phyloP scores from a whole-genome alignment of 495 filamentous ascomycete genomes.

The Xylaria intraflava region DNA sequence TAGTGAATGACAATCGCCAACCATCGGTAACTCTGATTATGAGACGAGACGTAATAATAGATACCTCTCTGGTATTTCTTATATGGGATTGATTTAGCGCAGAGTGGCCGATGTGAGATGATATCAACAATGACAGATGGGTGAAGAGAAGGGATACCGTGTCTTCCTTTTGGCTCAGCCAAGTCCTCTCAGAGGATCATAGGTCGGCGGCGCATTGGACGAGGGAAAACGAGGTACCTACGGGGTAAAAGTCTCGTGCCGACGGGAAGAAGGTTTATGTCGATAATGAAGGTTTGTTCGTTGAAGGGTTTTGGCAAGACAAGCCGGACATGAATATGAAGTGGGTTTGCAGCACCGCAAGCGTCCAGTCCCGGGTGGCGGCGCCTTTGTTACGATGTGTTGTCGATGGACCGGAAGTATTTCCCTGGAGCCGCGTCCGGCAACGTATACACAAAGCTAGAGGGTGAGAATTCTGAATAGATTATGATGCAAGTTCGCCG shows the following conservation, averaged over 20 bases:
- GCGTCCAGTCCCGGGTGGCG: not conserved
- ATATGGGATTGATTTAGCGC: not conserved
- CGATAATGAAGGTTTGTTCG: not conserved
- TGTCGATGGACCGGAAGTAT: not conserved
- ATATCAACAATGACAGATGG: not conserved
- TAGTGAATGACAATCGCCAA: not conserved
- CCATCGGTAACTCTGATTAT: not conserved
- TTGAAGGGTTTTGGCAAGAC: conserved; percentile 4
- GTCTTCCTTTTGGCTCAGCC: not conserved
- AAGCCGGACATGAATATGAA: not conserved
- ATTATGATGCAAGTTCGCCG: not conserved
- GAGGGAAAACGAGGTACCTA: not conserved
- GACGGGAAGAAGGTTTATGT: not conserved
- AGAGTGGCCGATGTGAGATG: not conserved
- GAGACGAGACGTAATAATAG: too few relatives aligned
- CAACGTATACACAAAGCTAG: conserved; percentile 1
- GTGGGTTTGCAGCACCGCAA: conserved; percentile 1
- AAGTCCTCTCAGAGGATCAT: not conserved
- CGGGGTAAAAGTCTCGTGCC: not conserved
- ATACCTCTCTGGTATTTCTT: not conserved
- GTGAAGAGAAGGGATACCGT: not conserved
- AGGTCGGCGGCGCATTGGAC: not conserved
- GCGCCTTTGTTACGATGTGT: conserved; percentile 5
- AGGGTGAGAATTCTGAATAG: not conserved
- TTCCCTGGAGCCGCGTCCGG: conserved; percentile 3